Base-by-base conservation (phyloP, 2,329 filamentous ascomycete species). In the Trichoderma asperellum region DNA sequence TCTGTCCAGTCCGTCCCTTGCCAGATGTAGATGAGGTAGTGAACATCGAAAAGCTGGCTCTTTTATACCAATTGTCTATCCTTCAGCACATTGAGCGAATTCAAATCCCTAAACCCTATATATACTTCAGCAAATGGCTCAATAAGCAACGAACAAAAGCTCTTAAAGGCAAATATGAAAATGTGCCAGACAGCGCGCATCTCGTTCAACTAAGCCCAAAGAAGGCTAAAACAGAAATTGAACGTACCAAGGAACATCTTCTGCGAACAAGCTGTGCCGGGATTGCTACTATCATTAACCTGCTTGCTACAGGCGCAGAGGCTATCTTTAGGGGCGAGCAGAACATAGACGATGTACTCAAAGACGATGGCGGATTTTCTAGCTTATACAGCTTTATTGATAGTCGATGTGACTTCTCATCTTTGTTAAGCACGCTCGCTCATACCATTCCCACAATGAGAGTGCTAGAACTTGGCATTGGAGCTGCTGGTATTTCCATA, bases 381-480 rank as follows among this genome's bases (percentile, higher is more conserved):
- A 35, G 64, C 21, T 34, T 64, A 14, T 53, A 21, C 27, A 32
- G 1, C 12, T 56, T 43, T 12, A 5, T 64, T 18, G 32, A 27
- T 10, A 43, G 27, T 16, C 37, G 34, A 32, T 37, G 66, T 7
- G 53, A 69, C 32, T 40, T 52, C 16, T 58, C 52, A 2, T 8
- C 34, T 5, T 35, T 70, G 4, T 59, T 72, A 21, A 53, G 34
- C 12, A 57, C 68, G n/a, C 53, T 59, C 37, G 43, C 49, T 24
- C 69, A 73, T 47, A 16, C 27, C 16, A 61, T 70, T 29, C 71
- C 71, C 11, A 70, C 43, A 11, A 59, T 73, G 61, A 71, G 43
- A 32, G 27, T 72, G 2, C 32, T 72, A 16, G 73, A 76, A 34
- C 73, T 81, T 18, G 81, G 82, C 14, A 81, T 78, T 18, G 83